phyloP scores from a whole-genome alignment of 441 rosid species.

The Adansonia gregorii region DNA sequence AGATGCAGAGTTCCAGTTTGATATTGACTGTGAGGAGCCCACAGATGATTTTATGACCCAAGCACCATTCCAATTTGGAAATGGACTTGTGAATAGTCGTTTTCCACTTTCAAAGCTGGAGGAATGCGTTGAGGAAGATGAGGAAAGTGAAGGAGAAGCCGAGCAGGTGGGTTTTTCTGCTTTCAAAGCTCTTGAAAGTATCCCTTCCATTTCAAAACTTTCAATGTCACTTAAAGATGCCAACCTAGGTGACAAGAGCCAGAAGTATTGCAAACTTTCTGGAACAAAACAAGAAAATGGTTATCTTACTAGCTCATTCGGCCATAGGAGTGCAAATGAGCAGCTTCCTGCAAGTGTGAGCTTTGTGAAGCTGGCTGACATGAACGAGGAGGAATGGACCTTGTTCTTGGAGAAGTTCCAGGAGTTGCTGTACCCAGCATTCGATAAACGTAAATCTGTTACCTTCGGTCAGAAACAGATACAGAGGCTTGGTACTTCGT shows the following conservation, averaged over 20 bases:
- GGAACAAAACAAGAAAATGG: conserved; percentile 57
- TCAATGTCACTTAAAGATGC: conserved; percentile 73
- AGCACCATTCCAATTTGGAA: conserved; percentile 45
- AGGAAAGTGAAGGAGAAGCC: conserved; percentile 51
- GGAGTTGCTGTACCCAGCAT: conserved; percentile 71
- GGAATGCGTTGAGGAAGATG: conserved; percentile 75
- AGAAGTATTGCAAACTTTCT: conserved; percentile 39
- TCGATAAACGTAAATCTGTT: conserved; percentile 65
- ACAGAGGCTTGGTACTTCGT: conserved; percentile 96
- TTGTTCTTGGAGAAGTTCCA: conserved; percentile 72
- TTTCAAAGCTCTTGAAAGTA: conserved; percentile 38
- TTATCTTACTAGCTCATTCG: conserved; percentile 52
- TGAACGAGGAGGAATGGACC: conserved; percentile 79
- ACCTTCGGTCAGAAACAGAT: conserved; percentile 76
- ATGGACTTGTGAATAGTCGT: conserved; percentile 50
- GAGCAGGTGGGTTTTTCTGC: conserved; percentile 38
- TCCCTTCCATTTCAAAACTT: conserved; percentile 61
- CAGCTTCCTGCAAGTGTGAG: conserved; percentile 73
- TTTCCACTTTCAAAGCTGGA: conserved; percentile 69
- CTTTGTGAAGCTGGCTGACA: conserved; percentile 83
- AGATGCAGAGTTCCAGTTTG: conserved; percentile 58
- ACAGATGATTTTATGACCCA: conserved; percentile 49
- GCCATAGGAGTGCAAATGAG: conserved; percentile 86
- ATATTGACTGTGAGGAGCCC: conserved; percentile 56
- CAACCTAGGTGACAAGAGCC: conserved; percentile 51